phyloP scores from a whole-genome alignment of 768 basidiomycete genomes.

The Fistulinella prunicolor region DNA sequence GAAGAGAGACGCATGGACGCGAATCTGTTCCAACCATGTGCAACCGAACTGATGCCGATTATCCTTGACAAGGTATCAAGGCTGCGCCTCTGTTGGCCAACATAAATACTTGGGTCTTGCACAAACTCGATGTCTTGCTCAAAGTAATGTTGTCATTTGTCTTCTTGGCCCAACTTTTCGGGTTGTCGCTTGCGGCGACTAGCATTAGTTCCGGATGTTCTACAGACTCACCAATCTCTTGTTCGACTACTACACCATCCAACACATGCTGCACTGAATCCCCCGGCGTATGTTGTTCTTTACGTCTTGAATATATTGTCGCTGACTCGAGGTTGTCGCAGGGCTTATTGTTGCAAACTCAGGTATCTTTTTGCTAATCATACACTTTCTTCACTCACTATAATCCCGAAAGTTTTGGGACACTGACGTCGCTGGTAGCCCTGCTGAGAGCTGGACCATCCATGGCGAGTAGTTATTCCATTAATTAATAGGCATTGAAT shows the following conservation, averaged over 20 bases:
- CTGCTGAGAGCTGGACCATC: conserved; percentile 68
- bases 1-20: background rate
- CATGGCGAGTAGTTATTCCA: conserved; percentile 49
- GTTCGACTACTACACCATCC: conserved; percentile 46
- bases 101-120: conserved; percentile 16
- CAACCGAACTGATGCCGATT: background rate
- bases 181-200: conserved; percentile 11
- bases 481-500: background rate
- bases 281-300: conserved; percentile 49
- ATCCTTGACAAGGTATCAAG: background rate
- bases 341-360: conserved; percentile 61
- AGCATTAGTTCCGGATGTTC: conserved; percentile 49
- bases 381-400: background rate
- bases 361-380: conserved; percentile 30
- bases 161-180: conserved; percentile 20
- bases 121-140: background rate
- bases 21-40: background rate
- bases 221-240: conserved; percentile 47
- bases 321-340: conserved; percentile 22
- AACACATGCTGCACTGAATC: conserved; percentile 64
- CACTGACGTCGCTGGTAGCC: conserved; percentile 59
- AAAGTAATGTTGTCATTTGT: conserved; percentile 16
- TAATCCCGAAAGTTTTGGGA: conserved; percentile 61
- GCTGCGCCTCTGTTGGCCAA: background rate
- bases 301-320: background rate